phyloP scores from a whole-genome alignment of 768 basidiomycete genomes.

The Boletus edulis region DNA sequence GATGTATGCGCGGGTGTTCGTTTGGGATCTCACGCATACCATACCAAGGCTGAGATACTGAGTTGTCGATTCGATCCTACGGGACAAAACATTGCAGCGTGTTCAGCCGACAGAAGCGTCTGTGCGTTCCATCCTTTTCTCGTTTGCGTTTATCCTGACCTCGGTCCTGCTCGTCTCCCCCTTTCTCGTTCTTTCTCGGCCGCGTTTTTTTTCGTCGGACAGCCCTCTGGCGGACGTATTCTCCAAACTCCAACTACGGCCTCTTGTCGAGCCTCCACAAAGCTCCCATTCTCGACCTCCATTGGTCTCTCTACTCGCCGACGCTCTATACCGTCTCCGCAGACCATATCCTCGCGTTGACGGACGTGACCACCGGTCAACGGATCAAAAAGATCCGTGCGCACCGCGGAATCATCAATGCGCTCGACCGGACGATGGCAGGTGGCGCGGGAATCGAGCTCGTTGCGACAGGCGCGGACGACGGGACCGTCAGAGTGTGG shows the following conservation, averaged over 20 bases:
- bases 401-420: conserved; percentile 89
- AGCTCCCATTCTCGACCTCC: conserved; percentile 88
- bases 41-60: conserved; percentile 72
- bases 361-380: conserved; percentile 82
- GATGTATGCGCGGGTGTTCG: neutral
- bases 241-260: conserved; percentile 92
- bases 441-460: conserved; percentile 84
- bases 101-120: conserved; percentile 85
- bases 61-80: conserved; percentile 93
- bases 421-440: conserved; percentile 82
- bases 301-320: conserved; percentile 79
- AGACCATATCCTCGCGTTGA: conserved; percentile 79
- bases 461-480: conserved; percentile 85
- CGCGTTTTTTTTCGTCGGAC: neutral
- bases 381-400: conserved; percentile 80
- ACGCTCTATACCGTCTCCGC: conserved; percentile 81
- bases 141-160: neutral
- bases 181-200: too few relatives aligned
- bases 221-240: conserved; percentile 91
- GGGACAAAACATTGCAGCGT: conserved; percentile 91
- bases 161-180: too few relatives aligned
- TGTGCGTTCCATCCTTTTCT: conserved; percentile 51
- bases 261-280: conserved; percentile 82
- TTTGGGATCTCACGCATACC: neutral
- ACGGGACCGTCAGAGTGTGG: conserved; percentile 91